phyloP scores from a whole-genome alignment of 371 early-diverging fungal species.

The Funneliformis caledonium region DNA sequence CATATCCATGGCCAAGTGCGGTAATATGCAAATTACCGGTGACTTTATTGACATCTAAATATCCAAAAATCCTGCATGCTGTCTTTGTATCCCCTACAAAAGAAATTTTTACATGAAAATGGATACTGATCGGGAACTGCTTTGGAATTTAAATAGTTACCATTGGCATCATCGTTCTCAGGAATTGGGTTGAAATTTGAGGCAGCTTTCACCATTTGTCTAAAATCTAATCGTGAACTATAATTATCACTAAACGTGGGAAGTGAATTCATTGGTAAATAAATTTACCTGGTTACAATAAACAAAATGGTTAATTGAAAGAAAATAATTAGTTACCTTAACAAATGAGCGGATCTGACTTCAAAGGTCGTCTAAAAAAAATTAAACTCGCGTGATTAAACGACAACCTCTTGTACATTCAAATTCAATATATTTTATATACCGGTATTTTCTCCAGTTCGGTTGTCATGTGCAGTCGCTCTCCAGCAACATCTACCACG shows the following conservation, averaged over 20 bases:
- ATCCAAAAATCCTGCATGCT: conserved; percentile 81
- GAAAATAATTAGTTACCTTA: conserved; percentile 43
- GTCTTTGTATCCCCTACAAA: not conserved
- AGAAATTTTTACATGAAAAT: not conserved
- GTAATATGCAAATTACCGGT: conserved; percentile 92
- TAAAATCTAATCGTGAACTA: not conserved
- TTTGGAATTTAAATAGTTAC: not conserved
- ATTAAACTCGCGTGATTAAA: not conserved
- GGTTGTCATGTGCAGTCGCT: conserved; percentile 51
- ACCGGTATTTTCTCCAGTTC: conserved; percentile 55
- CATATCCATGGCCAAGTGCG: conserved; percentile 87
- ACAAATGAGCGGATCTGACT: conserved; percentile 47
- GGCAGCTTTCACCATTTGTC: not conserved
- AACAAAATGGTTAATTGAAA: not conserved
- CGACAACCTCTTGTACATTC: not conserved
- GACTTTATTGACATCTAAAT: conserved; percentile 74
- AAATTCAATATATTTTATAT: conserved; percentile 32
- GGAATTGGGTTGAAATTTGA: not conserved
- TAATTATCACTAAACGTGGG: not conserved
- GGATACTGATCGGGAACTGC: too few relatives aligned
- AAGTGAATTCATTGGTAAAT: not conserved
- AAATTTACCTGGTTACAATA: not conserved
- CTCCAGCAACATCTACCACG: conserved; percentile 57
- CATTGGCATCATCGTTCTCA: not conserved
- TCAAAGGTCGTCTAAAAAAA: conserved; percentile 54